Evolutionary conservation across 2,329 filamentous ascomycete genomes (phyloP), one percentile per base, ranked within the genome.

Genomic region (Phoma sp.): DNA sequence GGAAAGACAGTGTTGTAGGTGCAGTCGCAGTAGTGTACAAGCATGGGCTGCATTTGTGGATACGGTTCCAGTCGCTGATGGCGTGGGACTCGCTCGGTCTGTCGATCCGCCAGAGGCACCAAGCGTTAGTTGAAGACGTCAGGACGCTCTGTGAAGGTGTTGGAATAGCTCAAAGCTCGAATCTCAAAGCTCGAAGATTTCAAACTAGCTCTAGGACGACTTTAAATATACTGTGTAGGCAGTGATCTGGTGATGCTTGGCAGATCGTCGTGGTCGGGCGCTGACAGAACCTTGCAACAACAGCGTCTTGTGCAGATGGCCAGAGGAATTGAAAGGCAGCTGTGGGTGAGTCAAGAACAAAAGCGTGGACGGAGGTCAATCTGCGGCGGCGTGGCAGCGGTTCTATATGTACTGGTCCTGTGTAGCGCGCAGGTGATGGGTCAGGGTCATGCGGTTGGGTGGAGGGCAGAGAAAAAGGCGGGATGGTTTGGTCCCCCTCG

Each of bases 21-120:
- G 67, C 75, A 77, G 45, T 63, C 57, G 68, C 75, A 77, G 60
- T 74, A 68, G 65, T 77, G 74, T 27, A 70, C 61, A 48, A 77
- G 68, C 41, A 74, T 63, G 37, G 75, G 71, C 47, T 70, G 71
- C 75, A 77, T 77, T 13, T 49, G 41, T 43, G 36, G 44, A 24
- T 43, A 15, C 60, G 54, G 50, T 40, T 37, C 35, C 47, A 40
- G 31, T 41, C 19, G 40, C 22, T 46, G 39, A 25, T 38, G 35
- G 21, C 36, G 25, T 39, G 39, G 35, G 27, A 22, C 38, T 8
- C 21, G 3, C 27, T 29, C 29, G 35, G 22, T 10, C 21, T 33
- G 44, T 21, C 12, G 45, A 41, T 55, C n/a, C 15, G 35, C 17
- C 40, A 50, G 37, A 44, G 33, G 51, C 51, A 54, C 44, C 61